A percentile compares a stretch with the other conserved stretches of the same genome.
Conservation (phyloP, 306 rosid species). For the Pyrus betulifolia region DNA sequence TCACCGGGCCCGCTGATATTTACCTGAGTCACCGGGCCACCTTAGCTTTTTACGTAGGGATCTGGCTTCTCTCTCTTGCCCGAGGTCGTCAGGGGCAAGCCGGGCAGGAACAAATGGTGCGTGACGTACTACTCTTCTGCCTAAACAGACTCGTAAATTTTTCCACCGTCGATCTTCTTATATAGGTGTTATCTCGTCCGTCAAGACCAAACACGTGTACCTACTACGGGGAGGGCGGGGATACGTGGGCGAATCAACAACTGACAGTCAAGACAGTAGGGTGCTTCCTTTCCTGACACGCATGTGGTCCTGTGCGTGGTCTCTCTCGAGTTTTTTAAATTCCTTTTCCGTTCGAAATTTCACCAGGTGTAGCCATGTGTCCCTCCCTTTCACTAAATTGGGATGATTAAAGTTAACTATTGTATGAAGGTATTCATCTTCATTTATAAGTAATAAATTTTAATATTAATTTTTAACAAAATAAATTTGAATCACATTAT, state of each 20-base stretch:
- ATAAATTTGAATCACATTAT: too few species aligned
- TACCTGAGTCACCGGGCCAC: not conserved
- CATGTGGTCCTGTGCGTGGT: conserved; percentile 15
- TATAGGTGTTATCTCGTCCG: not conserved
- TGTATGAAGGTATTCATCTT: rapidly evolving
- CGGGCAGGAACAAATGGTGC: conserved; percentile 1
- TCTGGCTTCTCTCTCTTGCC: not conserved
- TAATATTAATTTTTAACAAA: too few species aligned
- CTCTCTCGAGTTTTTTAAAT: conserved; percentile 7
- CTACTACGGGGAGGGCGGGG: not conserved
- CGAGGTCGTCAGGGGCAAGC: conserved; percentile 1
- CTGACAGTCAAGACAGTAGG: not conserved
- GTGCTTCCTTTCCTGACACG: conserved; percentile 32
- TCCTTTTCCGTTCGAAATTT: not conserved
- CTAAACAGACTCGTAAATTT: not conserved
- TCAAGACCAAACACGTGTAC: conserved; percentile 22
- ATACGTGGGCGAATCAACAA: conserved; percentile 21
- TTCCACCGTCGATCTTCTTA: conserved; percentile 7
- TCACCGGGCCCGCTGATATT: not conserved
- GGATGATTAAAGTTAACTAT: not conserved
- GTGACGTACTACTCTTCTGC: conserved; percentile 6
- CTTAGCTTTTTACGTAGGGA: conserved; percentile 2
- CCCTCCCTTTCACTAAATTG: not conserved
- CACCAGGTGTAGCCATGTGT: conserved; percentile 12
- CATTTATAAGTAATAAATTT: too few species aligned